Conservation (phyloP, 2,329 filamentous ascomycete species). For the Dryadomyces sulphureus region DNA sequence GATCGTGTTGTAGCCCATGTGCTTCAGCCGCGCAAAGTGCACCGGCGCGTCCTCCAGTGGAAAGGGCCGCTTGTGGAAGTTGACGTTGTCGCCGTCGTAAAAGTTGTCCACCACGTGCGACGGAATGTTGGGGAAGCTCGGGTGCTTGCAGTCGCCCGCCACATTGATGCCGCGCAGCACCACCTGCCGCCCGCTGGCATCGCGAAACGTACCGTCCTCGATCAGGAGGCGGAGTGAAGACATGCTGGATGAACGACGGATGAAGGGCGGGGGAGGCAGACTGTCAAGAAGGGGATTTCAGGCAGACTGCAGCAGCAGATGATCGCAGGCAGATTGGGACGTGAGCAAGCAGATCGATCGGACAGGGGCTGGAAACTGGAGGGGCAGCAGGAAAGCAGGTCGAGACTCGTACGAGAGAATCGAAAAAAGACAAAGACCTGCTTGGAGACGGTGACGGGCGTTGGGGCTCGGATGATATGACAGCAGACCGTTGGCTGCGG, state of each 20-base stretch:
- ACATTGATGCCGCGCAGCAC: constrained; percentile 88
- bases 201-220: constrained; percentile 73
- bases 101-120: constrained; percentile 68
- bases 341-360: too few relatives aligned
- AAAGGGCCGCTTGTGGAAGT: constrained; percentile 79
- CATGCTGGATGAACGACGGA: constrained; percentile 34
- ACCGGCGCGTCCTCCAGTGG: constrained; percentile 64
- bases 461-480: background rate
- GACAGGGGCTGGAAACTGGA: background rate
- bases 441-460: background rate
- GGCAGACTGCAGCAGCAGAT: too few relatives aligned
- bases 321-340: too few relatives aligned
- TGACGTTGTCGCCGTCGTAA: constrained; percentile 85
- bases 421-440: background rate
- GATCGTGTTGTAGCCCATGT: constrained; percentile 91
- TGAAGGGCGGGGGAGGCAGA: background rate
- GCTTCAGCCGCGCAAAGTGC: constrained; percentile 74
- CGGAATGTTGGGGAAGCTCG: constrained; percentile 64
- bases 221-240: constrained; percentile 63
- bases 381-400: background rate
- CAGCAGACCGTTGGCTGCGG: background rate
- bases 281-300: too few relatives aligned
- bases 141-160: constrained; percentile 80
- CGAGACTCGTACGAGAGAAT: background rate
- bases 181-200: constrained; percentile 68